phyloP scores from a whole-genome alignment of 2,329 filamentous ascomycete species.

The Didymella keratinophila region DNA sequence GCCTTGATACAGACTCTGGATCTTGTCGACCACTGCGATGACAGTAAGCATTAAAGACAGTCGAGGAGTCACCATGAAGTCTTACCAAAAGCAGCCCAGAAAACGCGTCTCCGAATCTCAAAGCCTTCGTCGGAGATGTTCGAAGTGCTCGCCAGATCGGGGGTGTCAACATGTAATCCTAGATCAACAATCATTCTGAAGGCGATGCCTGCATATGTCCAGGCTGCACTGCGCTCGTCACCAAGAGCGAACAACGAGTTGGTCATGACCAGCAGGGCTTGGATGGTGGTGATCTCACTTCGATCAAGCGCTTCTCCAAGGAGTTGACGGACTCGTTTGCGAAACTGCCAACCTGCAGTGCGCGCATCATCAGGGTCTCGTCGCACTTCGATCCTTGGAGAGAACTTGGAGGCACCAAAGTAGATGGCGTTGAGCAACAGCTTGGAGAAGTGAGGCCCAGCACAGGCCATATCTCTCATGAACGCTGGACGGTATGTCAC shows the following conservation, averaged over 20 bases:
- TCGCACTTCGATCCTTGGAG: conserved; percentile 55
- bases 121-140: conserved; percentile 56
- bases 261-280: conserved; percentile 62
- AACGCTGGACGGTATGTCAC: conserved; percentile 61
- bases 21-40: conserved; percentile 55
- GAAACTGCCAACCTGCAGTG: conserved; percentile 59
- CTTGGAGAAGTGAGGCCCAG: conserved; percentile 65
- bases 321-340: conserved; percentile 56
- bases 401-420: conserved; percentile 58
- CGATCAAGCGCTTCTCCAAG: conserved; percentile 57
- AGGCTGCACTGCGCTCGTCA: conserved; percentile 61
- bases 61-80: rapidly evolving
- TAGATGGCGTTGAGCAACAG: conserved; percentile 64
- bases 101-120: conserved; percentile 56
- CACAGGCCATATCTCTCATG: conserved; percentile 56
- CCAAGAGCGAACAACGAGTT: conserved; percentile 60
- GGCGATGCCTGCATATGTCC: conserved; percentile 66
- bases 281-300: conserved; percentile 63
- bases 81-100: conserved; percentile 55
- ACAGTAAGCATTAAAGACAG: conserved; percentile 14
- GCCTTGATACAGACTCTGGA: conserved; percentile 64
- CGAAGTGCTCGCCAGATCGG: conserved; percentile 38
- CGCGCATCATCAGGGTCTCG: conserved; percentile 55
- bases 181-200: conserved; percentile 65
- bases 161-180: conserved; percentile 59